phyloP scores from a whole-genome alignment of 2,329 filamentous ascomycete species.

The Monosporascus cannonballus region DNA sequence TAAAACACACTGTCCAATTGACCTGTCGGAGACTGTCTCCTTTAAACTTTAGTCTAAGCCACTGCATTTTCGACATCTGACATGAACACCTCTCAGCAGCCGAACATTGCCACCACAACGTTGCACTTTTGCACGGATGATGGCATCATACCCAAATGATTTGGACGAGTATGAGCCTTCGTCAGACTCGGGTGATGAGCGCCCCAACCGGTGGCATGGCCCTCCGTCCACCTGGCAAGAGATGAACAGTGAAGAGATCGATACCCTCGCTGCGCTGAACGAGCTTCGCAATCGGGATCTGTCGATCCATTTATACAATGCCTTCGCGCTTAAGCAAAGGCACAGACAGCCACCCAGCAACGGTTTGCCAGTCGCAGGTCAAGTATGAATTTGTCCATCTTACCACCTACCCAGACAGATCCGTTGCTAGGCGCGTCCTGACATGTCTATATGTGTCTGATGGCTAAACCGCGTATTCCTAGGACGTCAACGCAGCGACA shows the following conservation, averaged over 20 bases:
- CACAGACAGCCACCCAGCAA: constrained; percentile 4
- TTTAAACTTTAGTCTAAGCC: too few relatives aligned
- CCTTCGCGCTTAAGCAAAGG: constrained; percentile 59
- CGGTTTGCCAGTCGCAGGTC: constrained; percentile 17
- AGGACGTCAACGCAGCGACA: constrained; percentile 24
- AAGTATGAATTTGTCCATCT: constrained; percentile 26
- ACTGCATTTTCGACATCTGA: too few relatives aligned
- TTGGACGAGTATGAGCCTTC: constrained; percentile 24
- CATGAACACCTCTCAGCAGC: too few relatives aligned
- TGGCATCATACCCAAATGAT: constrained; percentile 13
- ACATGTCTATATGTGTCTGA: background rate
- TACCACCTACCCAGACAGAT: too few relatives aligned
- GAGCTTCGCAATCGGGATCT: constrained; percentile 61
- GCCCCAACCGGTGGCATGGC: constrained; percentile 71
- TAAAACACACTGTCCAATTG: too few relatives aligned
- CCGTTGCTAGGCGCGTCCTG: too few relatives aligned
- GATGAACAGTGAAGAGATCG: constrained; percentile 56
- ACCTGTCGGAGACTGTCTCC: too few relatives aligned
- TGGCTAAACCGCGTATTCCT: background rate
- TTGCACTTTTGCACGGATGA: constrained; percentile 1
- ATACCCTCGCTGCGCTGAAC: constrained; percentile 57
- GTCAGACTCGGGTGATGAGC: constrained; percentile 38
- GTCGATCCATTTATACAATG: constrained; percentile 71
- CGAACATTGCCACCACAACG: background rate
- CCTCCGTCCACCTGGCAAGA: constrained; percentile 59